Evolutionary conservation across 2,329 filamentous ascomycete species (phyloP).

Genomic region (Ustulina deusta): DNA sequence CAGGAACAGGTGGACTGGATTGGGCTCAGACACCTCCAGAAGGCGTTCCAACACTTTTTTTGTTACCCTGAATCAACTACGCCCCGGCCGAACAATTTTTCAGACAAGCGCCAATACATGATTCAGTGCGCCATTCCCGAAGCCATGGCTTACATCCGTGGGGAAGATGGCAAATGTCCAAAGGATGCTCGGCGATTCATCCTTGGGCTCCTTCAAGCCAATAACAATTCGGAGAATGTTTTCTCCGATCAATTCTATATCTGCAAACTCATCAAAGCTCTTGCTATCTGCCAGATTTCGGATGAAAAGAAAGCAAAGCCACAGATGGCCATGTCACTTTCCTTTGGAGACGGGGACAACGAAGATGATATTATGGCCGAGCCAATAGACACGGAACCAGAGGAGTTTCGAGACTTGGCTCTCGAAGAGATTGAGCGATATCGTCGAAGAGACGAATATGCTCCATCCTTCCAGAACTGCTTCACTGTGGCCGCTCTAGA

Average conservation of each 20-base stretch:
- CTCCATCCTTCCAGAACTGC: slow-evolving; percentile 74
- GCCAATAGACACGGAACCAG: slow-evolving; percentile 56
- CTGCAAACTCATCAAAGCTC: slow-evolving; percentile 76
- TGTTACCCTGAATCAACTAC: slow-evolving; percentile 83
- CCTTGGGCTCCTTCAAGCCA: slow-evolving; percentile 89
- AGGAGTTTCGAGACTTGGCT: slow-evolving; percentile 64
- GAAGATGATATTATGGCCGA: slow-evolving; percentile 59
- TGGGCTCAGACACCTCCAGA: slow-evolving; percentile 85
- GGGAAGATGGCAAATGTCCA: slow-evolving; percentile 80
- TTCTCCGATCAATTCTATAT: slow-evolving; percentile 94
- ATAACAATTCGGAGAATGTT: slow-evolving; percentile 91
- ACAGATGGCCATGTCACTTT: slow-evolving; percentile 58
- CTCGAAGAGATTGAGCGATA: slow-evolving; percentile 75
- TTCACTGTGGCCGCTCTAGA: slow-evolving; percentile 73
- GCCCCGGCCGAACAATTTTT: slow-evolving; percentile 90
- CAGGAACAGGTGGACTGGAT: slow-evolving; percentile 76
- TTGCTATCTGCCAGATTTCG: slow-evolving; percentile 70
- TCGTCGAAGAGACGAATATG: slow-evolving; percentile 76
- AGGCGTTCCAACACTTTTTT: slow-evolving; percentile 88
- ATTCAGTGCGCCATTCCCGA: slow-evolving; percentile 86
- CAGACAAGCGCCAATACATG: slow-evolving; percentile 84
- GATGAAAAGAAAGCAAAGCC: slow-evolving; percentile 56
- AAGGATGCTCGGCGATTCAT: slow-evolving; percentile 84
- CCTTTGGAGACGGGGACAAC: slow-evolving; percentile 56
- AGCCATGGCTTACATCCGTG: slow-evolving; percentile 82